Conservation (phyloP, 192 early-diverging fungal genomes). For the Paraglomus occultum region DNA sequence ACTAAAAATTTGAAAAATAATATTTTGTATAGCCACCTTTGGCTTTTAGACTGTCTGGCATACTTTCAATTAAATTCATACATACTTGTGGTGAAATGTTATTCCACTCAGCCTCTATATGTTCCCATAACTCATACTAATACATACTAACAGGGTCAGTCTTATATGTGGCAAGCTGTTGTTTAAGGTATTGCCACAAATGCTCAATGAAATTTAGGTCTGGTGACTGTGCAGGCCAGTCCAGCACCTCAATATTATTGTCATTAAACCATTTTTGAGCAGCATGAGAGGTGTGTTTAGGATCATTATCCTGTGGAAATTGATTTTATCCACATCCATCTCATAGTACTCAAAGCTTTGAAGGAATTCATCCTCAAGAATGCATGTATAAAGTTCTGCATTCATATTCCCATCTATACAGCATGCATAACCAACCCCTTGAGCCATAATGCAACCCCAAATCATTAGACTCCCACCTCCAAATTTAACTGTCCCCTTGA, state of each 20-base stretch:
- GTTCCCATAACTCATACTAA: too few species aligned
- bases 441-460: conserved; percentile 33
- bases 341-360: conserved; percentile 5
- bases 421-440: conserved; percentile 25
- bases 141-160: too few species aligned
- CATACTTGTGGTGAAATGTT: too few species aligned
- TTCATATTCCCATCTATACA: conserved; percentile 30
- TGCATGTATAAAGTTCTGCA: conserved; percentile 12
- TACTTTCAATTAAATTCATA: too few species aligned
- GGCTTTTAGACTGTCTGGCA: not conserved
- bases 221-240: conserved; percentile 29
- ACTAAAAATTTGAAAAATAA: too few species aligned
- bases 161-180: too few species aligned
- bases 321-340: conserved; percentile 1
- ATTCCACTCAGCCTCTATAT: too few species aligned
- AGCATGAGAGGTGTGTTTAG: not conserved
- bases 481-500: conserved; percentile 33
- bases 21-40: not conserved
- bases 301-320: conserved; percentile 37
- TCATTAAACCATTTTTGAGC: conserved; percentile 14
- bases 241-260: conserved; percentile 12
- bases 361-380: conserved; percentile 23
- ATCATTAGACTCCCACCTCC: conserved; percentile 35
- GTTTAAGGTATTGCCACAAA: conserved; percentile 9
- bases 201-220: conserved; percentile 33